Conservation (phyloP, 345 rosid species). For the Citrus trifoliata region DNA sequence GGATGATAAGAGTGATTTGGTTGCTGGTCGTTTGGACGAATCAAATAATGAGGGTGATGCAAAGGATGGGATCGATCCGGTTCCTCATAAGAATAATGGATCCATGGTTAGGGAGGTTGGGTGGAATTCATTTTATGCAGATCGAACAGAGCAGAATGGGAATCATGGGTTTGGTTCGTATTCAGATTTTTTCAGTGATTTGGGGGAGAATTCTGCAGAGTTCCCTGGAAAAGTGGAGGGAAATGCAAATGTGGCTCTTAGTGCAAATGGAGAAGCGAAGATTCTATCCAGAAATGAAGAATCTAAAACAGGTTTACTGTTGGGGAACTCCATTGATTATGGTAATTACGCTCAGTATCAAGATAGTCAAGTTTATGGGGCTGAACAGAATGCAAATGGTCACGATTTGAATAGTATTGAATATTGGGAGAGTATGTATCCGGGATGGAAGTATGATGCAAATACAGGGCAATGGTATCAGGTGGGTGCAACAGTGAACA, state of each 20-base stretch:
- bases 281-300: slow-evolving; percentile 25
- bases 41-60: slow-evolving; percentile 14
- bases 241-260: slow-evolving; percentile 11
- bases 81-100: slow-evolving; percentile 29
- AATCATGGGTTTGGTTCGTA: slow-evolving; percentile 59
- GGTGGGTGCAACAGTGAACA: slow-evolving; percentile 33
- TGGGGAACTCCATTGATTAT: slow-evolving; percentile 31
- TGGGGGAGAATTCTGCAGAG: slow-evolving; percentile 39
- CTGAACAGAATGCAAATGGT: slow-evolving; percentile 34
- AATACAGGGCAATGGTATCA: slow-evolving; percentile 85
- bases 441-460: slow-evolving; percentile 85
- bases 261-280: slow-evolving; percentile 6
- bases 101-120: slow-evolving; percentile 76
- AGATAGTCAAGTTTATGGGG: slow-evolving; percentile 33
- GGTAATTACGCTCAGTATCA: slow-evolving; percentile 31
- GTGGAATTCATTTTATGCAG: slow-evolving; percentile 81
- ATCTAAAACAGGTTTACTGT: slow-evolving; percentile 18
- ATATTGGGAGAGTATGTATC: slow-evolving; percentile 79
- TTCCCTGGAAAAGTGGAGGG: slow-evolving; percentile 38
- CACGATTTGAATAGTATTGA: slow-evolving; percentile 52
- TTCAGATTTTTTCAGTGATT: slow-evolving; percentile 69
- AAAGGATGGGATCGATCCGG: slow-evolving; percentile 20
- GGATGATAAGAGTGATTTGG: neutral
- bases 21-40: slow-evolving; percentile 7
- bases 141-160: slow-evolving; percentile 41